Evolutionary conservation across 2,329 filamentous ascomycete genomes (phyloP), one percentile per base, ranked within the genome.

Genomic region (Monosporascus sp.): DNA sequence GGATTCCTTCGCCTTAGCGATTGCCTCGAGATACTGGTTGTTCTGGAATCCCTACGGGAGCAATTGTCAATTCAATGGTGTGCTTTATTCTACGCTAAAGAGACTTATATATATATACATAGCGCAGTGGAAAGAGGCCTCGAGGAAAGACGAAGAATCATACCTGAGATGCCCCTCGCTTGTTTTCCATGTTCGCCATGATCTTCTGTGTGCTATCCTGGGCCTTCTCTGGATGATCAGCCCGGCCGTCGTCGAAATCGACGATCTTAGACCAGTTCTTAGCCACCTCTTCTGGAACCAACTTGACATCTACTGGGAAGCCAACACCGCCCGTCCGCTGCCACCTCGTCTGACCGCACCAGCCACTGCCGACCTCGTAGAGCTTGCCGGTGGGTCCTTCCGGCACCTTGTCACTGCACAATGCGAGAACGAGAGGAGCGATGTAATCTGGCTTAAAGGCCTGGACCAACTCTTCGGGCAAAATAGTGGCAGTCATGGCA

Each of bases 401-500:
- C 28, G 94, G 93, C 51, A 91, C 85, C 75, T 90, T 89, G 76
- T 99, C 94, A 70, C 85, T 90, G 72, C 73, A 79, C 54, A 99
- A 88, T 44, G 92, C 85, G 52, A 93, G 85, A 50, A 99, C 92
- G 38, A 97, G 77, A 56, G 94, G 94, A 51, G 94, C 94, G 71
- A 99, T 92, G 74, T 96, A 97, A 69, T 97, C 93, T 55, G 94
- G 94, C 85, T 97, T 99, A 81, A 99, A 96, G 46, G 94, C 93
- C 78, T 97, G 92, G 18, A 99, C 92, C 77, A 97, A 85, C 78
- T 99, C 94, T 74, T 96, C 91, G 31, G 94, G 94, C 79, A 99
- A 83, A 70, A 99, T 89, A 49, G 89, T 93, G 62, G 86, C 84
- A 52, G 94, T 99, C 89, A 99, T 94, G 69, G 87, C 86, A 45